These are phyloP conservation scores for Suillus paluster DNA, from an alignment of 768 basidiomycete genomes.

Conservation along the genomic window DNA sequence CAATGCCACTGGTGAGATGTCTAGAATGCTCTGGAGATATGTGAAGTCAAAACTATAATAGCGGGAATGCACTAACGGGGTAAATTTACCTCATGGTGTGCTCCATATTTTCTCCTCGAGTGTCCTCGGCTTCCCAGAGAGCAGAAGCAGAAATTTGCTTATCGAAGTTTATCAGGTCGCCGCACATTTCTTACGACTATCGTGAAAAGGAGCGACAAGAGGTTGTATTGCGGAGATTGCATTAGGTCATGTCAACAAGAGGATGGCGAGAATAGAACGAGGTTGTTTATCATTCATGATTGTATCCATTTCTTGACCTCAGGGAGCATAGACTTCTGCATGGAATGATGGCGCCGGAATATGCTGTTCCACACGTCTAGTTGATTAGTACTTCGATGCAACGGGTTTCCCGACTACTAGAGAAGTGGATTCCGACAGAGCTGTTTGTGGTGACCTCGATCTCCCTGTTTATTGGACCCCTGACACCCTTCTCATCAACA, in stretches of 20 bases:
- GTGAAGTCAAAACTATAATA: constrained; percentile 25
- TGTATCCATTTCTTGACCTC: constrained; percentile 50
- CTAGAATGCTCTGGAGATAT: constrained; percentile 40
- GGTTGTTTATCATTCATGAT: constrained; percentile 77
- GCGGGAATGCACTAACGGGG: neutral
- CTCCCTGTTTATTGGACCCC: no score
- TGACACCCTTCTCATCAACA: no score
- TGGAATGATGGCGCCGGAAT: neutral
- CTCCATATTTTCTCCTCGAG: constrained; percentile 37
- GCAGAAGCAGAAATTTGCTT: constrained; percentile 60
- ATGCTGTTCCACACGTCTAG: constrained; percentile 54
- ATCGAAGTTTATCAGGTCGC: constrained; percentile 73
- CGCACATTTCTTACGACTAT: constrained; percentile 58
- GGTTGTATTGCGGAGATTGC: no score
- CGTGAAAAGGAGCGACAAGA: neutral
- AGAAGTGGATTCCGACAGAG: no score
- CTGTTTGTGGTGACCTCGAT: no score
- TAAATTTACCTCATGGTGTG: constrained; percentile 27
- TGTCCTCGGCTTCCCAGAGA: constrained; percentile 67
- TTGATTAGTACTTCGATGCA: constrained; percentile 45
- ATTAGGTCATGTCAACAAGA: no score
- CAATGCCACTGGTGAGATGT: constrained; percentile 41
- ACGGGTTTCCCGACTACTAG: constrained; percentile 63
- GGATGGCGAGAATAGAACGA: constrained; percentile 40
- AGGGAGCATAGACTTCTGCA: neutral